Conservation (phyloP, 768 basidiomycete species). For the Suillus bovinus region DNA sequence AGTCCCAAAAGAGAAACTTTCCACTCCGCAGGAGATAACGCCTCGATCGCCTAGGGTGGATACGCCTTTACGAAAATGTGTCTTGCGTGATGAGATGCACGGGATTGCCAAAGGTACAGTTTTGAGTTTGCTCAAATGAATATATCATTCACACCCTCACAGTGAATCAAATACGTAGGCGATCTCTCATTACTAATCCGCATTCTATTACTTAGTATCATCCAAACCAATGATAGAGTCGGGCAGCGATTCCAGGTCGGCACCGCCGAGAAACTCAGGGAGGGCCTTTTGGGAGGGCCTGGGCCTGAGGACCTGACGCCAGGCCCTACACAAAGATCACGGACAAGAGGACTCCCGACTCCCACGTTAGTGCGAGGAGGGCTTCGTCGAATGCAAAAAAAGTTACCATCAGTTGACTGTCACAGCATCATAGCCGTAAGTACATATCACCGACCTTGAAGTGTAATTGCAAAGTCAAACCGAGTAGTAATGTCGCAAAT, state of each 20-base stretch:
- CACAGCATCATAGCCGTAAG: neutral
- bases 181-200: neutral
- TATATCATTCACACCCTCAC: neutral
- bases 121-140: neutral
- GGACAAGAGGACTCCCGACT: too few relatives aligned
- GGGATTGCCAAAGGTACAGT: neutral
- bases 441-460: neutral
- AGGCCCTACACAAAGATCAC: too few relatives aligned
- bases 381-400: too few relatives aligned
- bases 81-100: neutral
- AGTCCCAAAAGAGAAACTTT: too few relatives aligned
- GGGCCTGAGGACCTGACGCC: too few relatives aligned
- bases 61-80: neutral
- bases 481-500: neutral
- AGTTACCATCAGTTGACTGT: neutral
- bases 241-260: neutral
- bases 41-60: neutral
- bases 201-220: neutral
- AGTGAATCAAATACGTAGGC: neutral
- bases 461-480: neutral
- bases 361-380: too few relatives aligned
- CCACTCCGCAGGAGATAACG: neutral
- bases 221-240: slow-evolving; percentile 1
- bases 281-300: too few relatives aligned
- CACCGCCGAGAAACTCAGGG: neutral